Base-by-base conservation (phyloP, 768 basidiomycete genomes). In the Obba rivulosa region DNA sequence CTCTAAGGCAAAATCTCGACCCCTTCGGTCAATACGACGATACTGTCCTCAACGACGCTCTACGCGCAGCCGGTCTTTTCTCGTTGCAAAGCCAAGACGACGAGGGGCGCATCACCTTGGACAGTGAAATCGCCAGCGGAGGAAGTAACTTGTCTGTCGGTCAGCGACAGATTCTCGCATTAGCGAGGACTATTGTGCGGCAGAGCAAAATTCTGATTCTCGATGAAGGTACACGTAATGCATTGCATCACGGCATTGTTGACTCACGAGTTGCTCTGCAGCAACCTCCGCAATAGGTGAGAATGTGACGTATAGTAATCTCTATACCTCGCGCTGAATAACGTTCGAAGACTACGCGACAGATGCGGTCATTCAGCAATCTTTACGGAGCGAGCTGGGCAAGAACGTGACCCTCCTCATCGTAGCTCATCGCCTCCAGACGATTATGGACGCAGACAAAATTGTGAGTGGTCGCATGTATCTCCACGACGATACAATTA, bases 371-470 rank as follows among this genome's bases (percentile, higher is more conserved):
- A n/a, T n/a, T 49, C 81, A 83, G 60, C 63, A 66, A 5, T 76
- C 78, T 2, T 72, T 83, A 45, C 68, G 80, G 13, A 67, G 66
- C 18, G 70, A 70, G 52, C 58, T 78, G 3, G 62, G 60, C 8
- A 59, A 61, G 21, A 71, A 67, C 39, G 69, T 70, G 0, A 82
- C 80, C 0, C 63, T 83, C n/a, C 64, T 83, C 28, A 81, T 78
- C 18, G 71, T 83, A 31, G 81, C 81, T 1, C 79, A 81, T 59
- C 70, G 81, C 14, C 57, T 78, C 10, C 69, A 73, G 46, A 81
- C 75, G 4, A 75, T 82, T 50, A 79, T 79, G 67, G 79, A 80
- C 44, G 76, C n/a, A n/a, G n/a, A n/a, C n/a, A n/a, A n/a, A n/a
- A n/a, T n/a, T n/a, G n/a, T n/a, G n/a, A n/a, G n/a, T n/a, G n/a